Conservation (phyloP, 805 yeast genomes). For the Lachancea waltii region DNA sequence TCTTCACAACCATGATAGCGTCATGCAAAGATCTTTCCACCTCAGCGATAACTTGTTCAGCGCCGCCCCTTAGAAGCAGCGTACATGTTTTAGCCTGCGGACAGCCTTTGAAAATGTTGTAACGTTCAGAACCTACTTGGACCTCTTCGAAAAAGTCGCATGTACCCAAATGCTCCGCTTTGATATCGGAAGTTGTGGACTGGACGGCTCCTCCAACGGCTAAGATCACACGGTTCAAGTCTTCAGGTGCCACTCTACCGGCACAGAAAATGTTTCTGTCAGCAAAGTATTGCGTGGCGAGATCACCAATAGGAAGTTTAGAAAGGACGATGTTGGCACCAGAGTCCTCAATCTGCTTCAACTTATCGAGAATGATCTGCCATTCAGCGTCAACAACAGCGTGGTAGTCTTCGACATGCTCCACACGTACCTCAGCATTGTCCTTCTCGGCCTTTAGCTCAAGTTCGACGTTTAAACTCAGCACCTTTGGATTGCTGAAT, state of each 20-base stretch:
- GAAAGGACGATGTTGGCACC: conserved; percentile 94
- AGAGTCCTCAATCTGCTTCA: conserved; percentile 70
- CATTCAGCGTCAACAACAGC: conserved; percentile 98
- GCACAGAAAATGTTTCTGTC: conserved; percentile 96
- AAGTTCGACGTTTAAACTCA: conserved; percentile 83
- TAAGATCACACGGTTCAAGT: conserved; percentile 82
- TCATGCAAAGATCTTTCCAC: conserved; percentile 97
- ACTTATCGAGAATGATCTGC: conserved; percentile 83
- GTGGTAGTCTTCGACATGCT: conserved; percentile 89
- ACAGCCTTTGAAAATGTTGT: conserved; percentile 87
- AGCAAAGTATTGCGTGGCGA: conserved; percentile 98
- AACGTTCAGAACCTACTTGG: conserved; percentile 94
- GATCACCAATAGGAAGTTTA: conserved; percentile 93
- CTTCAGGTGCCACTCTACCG: conserved; percentile 85
- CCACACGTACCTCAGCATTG: conserved; percentile 96
- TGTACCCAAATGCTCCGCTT: conserved; percentile 68
- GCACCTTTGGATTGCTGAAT: conserved; percentile 72
- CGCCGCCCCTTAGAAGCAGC: conserved; percentile 90
- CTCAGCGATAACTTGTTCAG: conserved; percentile 96
- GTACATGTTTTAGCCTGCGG: conserved; percentile 92
- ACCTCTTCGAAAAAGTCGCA: conserved; percentile 84
- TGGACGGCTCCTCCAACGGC: conserved; percentile 94
- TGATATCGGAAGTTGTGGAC: conserved; percentile 66
- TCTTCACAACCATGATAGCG: conserved; percentile 96
- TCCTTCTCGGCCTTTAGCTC: conserved; percentile 98